phyloP scores from a whole-genome alignment of 805 yeast genomes.

The Sugiyamaella marilandica region DNA sequence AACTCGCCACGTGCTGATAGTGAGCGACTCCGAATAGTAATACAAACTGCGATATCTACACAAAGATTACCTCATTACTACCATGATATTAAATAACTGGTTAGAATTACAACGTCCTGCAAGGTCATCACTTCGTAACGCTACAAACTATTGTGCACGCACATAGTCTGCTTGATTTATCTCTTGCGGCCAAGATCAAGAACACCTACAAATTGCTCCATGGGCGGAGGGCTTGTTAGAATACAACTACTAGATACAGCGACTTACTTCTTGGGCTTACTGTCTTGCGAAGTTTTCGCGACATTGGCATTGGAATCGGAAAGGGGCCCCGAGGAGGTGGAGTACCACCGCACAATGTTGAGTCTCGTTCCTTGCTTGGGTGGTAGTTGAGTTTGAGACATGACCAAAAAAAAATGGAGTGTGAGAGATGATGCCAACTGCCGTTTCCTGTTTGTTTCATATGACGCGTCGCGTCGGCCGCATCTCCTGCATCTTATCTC shows the following conservation, averaged over 20 bases:
- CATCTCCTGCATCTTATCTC: conserved; percentile 1
- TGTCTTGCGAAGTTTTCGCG: neutral
- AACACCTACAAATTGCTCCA: conserved; percentile 1
- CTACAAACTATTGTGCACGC: too few species aligned
- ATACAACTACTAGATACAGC: neutral
- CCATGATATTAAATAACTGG: too few species aligned
- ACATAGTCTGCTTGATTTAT: neutral
- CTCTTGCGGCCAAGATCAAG: neutral
- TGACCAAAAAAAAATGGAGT: neutral
- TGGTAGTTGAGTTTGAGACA: neutral
- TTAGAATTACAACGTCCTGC: too few species aligned
- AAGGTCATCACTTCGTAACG: too few species aligned
- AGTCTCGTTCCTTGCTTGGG: neutral
- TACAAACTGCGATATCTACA: too few species aligned
- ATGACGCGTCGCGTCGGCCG: conserved; percentile 1
- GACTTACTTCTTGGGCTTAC: neutral
- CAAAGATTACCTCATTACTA: too few species aligned
- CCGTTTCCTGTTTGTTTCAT: too few species aligned
- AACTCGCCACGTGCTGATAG: too few species aligned
- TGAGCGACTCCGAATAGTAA: too few species aligned
- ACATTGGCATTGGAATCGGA: neutral
- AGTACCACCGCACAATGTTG: neutral
- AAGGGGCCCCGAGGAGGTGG: neutral
- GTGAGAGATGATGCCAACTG: too few species aligned
- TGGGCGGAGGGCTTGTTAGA: neutral